Percentiles rank a stretch among this genome's conserved stretches.
Conservation (phyloP, 2,329 filamentous ascomycete genomes). For the Trichophaea hybrida region DNA sequence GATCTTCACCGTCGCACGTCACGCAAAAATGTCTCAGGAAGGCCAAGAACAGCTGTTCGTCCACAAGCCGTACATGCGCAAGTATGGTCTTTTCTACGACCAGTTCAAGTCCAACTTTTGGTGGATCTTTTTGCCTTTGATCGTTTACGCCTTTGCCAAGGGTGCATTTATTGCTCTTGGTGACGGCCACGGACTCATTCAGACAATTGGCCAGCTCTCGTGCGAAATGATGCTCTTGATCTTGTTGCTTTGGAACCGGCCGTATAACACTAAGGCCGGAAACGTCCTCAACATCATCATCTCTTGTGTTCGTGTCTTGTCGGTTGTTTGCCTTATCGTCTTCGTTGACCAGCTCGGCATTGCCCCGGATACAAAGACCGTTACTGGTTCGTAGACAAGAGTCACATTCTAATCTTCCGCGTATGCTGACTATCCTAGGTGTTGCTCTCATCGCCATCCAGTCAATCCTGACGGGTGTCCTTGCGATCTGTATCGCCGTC, state of each 20-base stretch:
- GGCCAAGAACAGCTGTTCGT: slow-evolving; percentile 51
- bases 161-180: slow-evolving; percentile 72
- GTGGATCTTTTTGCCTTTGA: slow-evolving; percentile 88
- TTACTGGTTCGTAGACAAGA: slow-evolving; percentile 39
- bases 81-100: slow-evolving; percentile 96
- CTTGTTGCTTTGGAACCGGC: slow-evolving; percentile 69
- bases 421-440: slow-evolving; percentile 35
- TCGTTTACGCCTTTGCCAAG: slow-evolving; percentile 81
- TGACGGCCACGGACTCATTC: slow-evolving; percentile 70
- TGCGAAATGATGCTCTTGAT: slow-evolving; percentile 68
- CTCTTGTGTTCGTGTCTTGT: slow-evolving; percentile 75
- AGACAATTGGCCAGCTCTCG: slow-evolving; percentile 64
- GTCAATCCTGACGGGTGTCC: slow-evolving; percentile 61
- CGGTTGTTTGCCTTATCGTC: slow-evolving; percentile 73
- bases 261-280: slow-evolving; percentile 71
- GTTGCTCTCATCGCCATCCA: slow-evolving; percentile 90
- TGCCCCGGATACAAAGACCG: slow-evolving; percentile 79
- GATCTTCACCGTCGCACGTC: slow-evolving; percentile 62
- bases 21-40: slow-evolving; percentile 49
- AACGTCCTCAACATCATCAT: slow-evolving; percentile 92
- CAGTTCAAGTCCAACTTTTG: slow-evolving; percentile 87
- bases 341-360: slow-evolving; percentile 91
- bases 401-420: background rate
- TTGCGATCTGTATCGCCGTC: slow-evolving; percentile 76
- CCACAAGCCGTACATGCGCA: slow-evolving; percentile 78